phyloP scores from a whole-genome alignment of 176 grass and related monocot species.

The Paspalum notatum region DNA sequence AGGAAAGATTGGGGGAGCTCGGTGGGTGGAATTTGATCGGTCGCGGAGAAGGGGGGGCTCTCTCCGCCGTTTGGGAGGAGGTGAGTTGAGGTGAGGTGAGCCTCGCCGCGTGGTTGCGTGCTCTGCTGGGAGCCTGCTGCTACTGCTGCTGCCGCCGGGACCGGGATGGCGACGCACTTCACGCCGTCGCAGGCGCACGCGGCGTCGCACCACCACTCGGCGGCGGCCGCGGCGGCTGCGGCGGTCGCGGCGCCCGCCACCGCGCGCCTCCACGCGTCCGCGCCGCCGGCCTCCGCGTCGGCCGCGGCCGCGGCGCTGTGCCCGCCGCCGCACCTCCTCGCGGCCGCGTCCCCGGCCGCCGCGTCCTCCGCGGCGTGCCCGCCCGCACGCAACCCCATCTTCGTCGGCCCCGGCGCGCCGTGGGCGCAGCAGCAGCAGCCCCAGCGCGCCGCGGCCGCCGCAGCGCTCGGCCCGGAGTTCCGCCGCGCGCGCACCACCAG shows the following conservation, averaged over 20 bases:
- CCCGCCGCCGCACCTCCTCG: conserved; percentile 22
- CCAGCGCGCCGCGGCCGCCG: conserved; percentile 20
- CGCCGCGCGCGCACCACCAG: conserved; percentile 68
- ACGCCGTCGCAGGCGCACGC: conserved; percentile 65
- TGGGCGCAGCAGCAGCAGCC: conserved; percentile 52
- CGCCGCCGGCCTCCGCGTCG: conserved; percentile 34
- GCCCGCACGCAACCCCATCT: conserved; percentile 52
- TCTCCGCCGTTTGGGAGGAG: not conserved
- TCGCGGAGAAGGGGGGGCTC: not conserved
- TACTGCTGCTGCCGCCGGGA: not conserved
- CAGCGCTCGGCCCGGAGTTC: conserved; percentile 65
- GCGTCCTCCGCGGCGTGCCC: conserved; percentile 35
- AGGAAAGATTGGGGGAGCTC: not conserved
- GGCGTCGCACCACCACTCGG: conserved; percentile 45
- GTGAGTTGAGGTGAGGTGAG: conserved; percentile 46
- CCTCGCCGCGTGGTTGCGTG: conserved; percentile 1
- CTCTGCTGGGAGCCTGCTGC: not conserved
- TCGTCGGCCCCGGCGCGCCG: conserved; percentile 40
- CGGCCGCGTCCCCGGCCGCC: conserved; percentile 33
- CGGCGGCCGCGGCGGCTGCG: not conserved
- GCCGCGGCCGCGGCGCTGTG: conserved; percentile 14
- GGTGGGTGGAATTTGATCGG: conserved; percentile 34
- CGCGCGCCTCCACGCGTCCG: conserved; percentile 33
- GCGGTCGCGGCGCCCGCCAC: conserved; percentile 17
- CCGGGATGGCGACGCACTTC: conserved; percentile 77